Base-by-base conservation (phyloP, 768 basidiomycete species). In the Auriscalpium vulgare region DNA sequence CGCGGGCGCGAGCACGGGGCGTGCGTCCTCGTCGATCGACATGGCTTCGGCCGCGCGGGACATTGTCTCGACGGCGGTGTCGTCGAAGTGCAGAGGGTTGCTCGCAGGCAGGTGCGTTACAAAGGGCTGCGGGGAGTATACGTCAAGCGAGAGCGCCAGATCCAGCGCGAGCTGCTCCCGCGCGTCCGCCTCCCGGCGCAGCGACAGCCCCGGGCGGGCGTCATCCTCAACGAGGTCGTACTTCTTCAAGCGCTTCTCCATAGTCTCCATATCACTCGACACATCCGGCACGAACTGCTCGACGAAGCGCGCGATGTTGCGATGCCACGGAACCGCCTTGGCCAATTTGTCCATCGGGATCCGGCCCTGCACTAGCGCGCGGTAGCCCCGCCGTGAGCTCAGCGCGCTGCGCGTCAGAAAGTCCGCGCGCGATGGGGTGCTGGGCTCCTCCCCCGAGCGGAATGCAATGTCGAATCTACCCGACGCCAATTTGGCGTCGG, bases 141-240 rank as follows among this genome's bases (percentile, higher is more conserved):
- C 71, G 59, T 83, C 75, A 6, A 69, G 69, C 2, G 87, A 82
- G 36, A 91, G 70, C 14, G 73, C 68, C 36, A 91, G 71, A 66
- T 91, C 88, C 40, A 86, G 61, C 19, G 78, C 74, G 2, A 91
- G 66, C 62, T 85, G 79, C 56, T 87, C 79, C 23, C 79, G 75
- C 4, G 85, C 81, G 49, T 78, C 74, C 10, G 68, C 68, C 65
- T 88, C 81, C 58, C 74, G 73, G 55, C 72, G 74, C 9, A 75
- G 59, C 9, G 78, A 78, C 45, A 66, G 52, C 1, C 65, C 65
- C 7, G 78, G 67, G n/a, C 70, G 70, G 16, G 73, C 69, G 19
- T 67, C 62, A 52, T 72, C 71, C 7, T 68, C 59, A 8, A 62
- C 62, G 9, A 85, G 67, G 60, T 82, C 74, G 63, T 78, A 78